Conservation (phyloP, 805 yeast genomes). For the Candida lessepsii region DNA sequence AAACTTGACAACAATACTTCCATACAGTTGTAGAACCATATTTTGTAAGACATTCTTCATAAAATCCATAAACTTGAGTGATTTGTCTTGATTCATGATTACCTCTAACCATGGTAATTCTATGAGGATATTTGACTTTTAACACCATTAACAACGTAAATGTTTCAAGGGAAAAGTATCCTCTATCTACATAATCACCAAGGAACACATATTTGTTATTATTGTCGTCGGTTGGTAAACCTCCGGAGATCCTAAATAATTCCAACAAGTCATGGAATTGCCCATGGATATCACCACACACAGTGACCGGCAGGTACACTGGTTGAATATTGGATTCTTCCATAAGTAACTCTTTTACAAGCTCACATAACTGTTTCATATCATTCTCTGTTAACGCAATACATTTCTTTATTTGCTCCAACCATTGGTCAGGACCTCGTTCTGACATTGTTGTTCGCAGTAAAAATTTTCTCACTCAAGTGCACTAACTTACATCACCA, state of each 20-base stretch:
- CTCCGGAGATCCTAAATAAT: constrained; percentile 87
- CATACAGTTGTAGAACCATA: constrained; percentile 94
- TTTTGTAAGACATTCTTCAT: constrained; percentile 90
- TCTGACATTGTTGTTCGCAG: constrained; percentile 13
- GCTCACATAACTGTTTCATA: constrained; percentile 94
- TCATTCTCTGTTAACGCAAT: constrained; percentile 85
- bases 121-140: constrained; percentile 81
- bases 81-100: constrained; percentile 96
- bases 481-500: no score
- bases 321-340: constrained; percentile 96
- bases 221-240: constrained; percentile 70
- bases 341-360: constrained; percentile 91
- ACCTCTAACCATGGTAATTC: constrained; percentile 92
- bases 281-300: constrained; percentile 97
- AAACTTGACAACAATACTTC: constrained; percentile 95
- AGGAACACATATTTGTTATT: constrained; percentile 52
- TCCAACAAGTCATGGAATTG: constrained; percentile 94
- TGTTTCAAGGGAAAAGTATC: constrained; percentile 93
- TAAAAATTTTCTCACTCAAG: constrained; percentile 6
- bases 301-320: constrained; percentile 89
- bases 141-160: constrained; percentile 91
- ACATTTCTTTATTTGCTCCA: constrained; percentile 89
- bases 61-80: constrained; percentile 98
- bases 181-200: constrained; percentile 97
- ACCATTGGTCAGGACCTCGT: constrained; percentile 81